phyloP scores from a whole-genome alignment of 2,329 filamentous ascomycete genomes.

The Neoarthrinium moseri region DNA sequence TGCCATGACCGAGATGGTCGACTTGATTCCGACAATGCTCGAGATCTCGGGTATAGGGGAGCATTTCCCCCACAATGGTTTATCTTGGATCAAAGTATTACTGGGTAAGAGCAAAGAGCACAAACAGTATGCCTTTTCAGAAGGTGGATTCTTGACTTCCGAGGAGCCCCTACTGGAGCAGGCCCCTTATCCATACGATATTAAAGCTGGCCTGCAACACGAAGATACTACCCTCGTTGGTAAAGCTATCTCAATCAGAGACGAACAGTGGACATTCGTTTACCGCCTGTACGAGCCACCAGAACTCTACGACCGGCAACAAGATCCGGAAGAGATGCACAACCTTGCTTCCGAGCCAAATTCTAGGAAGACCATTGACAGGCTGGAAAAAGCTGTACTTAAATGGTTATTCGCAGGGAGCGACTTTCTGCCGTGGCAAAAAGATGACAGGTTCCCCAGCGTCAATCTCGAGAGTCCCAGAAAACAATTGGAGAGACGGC shows the following conservation, averaged over 20 bases:
- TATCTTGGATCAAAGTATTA: conserved; percentile 17
- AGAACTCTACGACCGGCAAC: conserved; percentile 40
- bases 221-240: conserved; percentile 41
- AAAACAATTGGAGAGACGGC: conserved; percentile 8
- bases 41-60: conserved; percentile 36
- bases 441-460: conserved; percentile 21
- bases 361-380: conserved; percentile 18
- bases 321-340: conserved; percentile 37
- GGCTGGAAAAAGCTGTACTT: conserved; percentile 30
- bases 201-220: conserved; percentile 44
- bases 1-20: conserved; percentile 43
- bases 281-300: conserved; percentile 44
- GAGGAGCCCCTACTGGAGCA: conserved; percentile 46
- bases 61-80: conserved; percentile 38
- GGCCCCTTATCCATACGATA: conserved; percentile 41
- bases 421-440: conserved; percentile 8
- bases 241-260: conserved; percentile 31
- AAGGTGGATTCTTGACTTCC: conserved; percentile 41
- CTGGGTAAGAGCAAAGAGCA: background rate
- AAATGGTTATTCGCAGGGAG: conserved; percentile 26
- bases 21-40: conserved; percentile 42
- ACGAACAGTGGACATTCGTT: conserved; percentile 38
- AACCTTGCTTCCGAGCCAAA: conserved; percentile 32
- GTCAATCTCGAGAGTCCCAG: background rate
- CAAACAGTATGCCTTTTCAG: conserved; percentile 24